These are phyloP conservation scores for Syzygium grande DNA, from an alignment of 345 rosid species.

Conservation along the genomic window DNA sequence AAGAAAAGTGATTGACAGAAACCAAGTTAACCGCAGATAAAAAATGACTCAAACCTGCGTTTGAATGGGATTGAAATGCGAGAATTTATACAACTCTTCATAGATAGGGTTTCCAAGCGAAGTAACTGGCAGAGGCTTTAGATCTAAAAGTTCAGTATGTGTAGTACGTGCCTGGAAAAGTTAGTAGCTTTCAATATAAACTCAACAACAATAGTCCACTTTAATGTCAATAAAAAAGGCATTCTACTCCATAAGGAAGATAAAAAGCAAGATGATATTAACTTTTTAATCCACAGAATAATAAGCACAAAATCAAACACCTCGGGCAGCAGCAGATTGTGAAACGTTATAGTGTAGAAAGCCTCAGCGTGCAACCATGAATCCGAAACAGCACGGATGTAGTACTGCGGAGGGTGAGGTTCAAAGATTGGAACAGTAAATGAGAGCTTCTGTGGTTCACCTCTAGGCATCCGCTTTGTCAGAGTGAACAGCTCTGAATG, in stretches of 20 bases:
- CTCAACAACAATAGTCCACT: neutral
- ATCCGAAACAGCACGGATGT: constrained; percentile 93
- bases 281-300: neutral
- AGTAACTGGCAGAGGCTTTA: constrained; percentile 91
- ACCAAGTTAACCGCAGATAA: neutral
- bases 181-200: constrained; percentile 1
- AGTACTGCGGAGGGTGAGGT: constrained; percentile 98
- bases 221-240: neutral
- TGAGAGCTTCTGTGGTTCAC: constrained; percentile 85
- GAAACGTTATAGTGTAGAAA: constrained; percentile 85
- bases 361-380: constrained; percentile 97
- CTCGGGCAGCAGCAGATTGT: constrained; percentile 83
- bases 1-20: neutral
- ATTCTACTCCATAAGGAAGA: neutral
- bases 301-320: constrained; percentile 18
- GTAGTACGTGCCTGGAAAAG: constrained; percentile 62
- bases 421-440: constrained; percentile 96
- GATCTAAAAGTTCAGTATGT: constrained; percentile 91
- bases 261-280: neutral
- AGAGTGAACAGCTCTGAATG: constrained; percentile 91
- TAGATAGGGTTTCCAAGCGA: constrained; percentile 61
- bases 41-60: constrained; percentile 60
- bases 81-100: constrained; percentile 77
- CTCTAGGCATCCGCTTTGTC: constrained; percentile 80
- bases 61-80: constrained; percentile 98